These are phyloP conservation scores for Spergularia marina DNA, from an alignment of 148 eudicot genomes.

Conservation along the genomic window DNA sequence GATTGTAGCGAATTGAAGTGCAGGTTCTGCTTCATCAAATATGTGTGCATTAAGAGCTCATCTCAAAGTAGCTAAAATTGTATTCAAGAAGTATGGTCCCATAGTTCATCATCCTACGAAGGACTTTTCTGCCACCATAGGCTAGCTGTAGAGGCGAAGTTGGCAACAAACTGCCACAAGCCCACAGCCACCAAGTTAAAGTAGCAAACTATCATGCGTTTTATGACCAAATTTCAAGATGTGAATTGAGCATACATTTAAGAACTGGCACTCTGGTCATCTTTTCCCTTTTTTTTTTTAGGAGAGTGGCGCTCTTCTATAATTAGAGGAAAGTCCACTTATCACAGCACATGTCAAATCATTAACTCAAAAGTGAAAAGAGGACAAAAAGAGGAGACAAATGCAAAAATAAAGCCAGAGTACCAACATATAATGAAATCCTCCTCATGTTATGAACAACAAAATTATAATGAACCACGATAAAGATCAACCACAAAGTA, in stretches of 20 bases:
- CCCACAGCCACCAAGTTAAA: neutral
- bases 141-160: neutral
- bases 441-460: neutral
- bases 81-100: neutral
- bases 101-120: neutral
- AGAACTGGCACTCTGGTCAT: neutral
- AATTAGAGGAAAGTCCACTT: too few species aligned
- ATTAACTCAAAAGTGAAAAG: neutral
- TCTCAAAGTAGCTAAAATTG: neutral
- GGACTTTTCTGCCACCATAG: neutral
- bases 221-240: neutral
- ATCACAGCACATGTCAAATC: too few species aligned
- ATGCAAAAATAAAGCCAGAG: neutral
- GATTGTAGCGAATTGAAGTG: neutral
- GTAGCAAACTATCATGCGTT: neutral
- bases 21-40: neutral
- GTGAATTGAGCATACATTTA: neutral
- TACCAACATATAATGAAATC: neutral
- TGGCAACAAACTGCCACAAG: neutral
- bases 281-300: too few species aligned
- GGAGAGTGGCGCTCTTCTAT: too few species aligned
- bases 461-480: neutral
- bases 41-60: neutral
- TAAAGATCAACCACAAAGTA: constrained; percentile 2
- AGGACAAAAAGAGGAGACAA: neutral